These are phyloP conservation scores for Xylariaceae sp. DNA, from an alignment of 2,329 filamentous ascomycete species.

Conservation along the genomic window DNA sequence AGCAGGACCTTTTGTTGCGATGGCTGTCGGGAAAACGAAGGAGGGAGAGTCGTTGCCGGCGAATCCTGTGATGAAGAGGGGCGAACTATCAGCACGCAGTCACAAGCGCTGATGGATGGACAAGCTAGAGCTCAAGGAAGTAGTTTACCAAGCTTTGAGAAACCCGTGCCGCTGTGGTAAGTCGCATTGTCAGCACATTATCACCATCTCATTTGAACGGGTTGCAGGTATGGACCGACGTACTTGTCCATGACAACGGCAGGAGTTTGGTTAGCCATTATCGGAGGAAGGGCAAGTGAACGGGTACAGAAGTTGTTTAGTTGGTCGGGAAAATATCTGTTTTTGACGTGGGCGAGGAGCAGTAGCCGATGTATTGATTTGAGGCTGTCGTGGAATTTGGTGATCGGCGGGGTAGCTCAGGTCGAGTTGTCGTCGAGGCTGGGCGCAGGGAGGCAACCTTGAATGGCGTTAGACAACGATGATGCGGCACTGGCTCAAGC, in stretches of 20 bases:
- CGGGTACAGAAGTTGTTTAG: not conserved
- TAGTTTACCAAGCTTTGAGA: slow-evolving; percentile 89
- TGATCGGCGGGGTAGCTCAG: no score
- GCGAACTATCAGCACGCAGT: slow-evolving; percentile 17
- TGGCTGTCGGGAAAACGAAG: slow-evolving; percentile 98
- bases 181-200: slow-evolving; percentile 33
- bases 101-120: no score
- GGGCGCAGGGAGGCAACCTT: no score
- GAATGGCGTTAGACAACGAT: no score
- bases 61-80: slow-evolving; percentile 61
- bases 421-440: no score
- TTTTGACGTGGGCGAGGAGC: no score
- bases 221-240: slow-evolving; percentile 36
- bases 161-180: slow-evolving; percentile 83
- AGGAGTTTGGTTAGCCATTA: slow-evolving; percentile 95
- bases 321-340: no score
- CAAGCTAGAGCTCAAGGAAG: slow-evolving; percentile 1
- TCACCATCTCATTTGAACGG: not conserved
- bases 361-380: no score
- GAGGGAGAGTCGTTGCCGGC: slow-evolving; percentile 98
- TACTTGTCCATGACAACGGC: slow-evolving; percentile 99
- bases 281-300: not conserved
- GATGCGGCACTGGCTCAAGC: no score
- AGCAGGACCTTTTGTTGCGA: slow-evolving; percentile 82
- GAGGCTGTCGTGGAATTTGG: no score